A percentile compares a stretch with the other conserved stretches of the same genome.
phyloP scores from a whole-genome alignment of 306 rosid genomes.

The Prunus salicina region DNA sequence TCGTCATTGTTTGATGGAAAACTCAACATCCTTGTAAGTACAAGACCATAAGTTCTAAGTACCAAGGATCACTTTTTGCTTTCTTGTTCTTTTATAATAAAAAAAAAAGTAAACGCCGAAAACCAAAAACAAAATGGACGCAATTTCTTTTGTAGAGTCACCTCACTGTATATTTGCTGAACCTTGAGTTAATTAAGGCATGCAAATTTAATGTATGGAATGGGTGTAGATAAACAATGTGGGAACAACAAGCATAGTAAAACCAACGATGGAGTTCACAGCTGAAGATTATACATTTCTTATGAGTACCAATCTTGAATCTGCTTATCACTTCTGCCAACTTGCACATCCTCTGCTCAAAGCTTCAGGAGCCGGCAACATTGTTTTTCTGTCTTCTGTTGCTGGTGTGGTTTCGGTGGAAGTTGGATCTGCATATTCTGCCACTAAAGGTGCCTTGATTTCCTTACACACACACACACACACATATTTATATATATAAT shows the following conservation, averaged over 20 bases:
- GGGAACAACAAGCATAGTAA: constrained; percentile 57
- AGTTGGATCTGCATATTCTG: constrained; percentile 16
- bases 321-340: constrained; percentile 41
- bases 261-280: constrained; percentile 55
- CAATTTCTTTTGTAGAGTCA: too few relatives aligned
- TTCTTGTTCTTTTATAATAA: neutral
- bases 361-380: constrained; percentile 36
- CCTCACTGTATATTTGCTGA: too few relatives aligned
- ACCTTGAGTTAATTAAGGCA: too few relatives aligned
- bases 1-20: constrained; percentile 58
- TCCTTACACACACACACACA: too few relatives aligned
- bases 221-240: constrained; percentile 50
- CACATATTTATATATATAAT: too few relatives aligned
- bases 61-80: too few relatives aligned
- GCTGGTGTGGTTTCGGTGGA: constrained; percentile 18
- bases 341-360: constrained; percentile 51
- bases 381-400: constrained; percentile 37
- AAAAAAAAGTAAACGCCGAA: too few relatives aligned
- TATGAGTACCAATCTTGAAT: constrained; percentile 40
- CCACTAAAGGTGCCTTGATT: constrained; percentile 38
- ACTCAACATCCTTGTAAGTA: constrained; percentile 55
- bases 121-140: neutral
- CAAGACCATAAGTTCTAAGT: too few relatives aligned
- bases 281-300: constrained; percentile 31
- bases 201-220: constrained; percentile 9